Conservation (phyloP, 108 stramenopile genomes). For the Cylindrotheca closterium region DNA sequence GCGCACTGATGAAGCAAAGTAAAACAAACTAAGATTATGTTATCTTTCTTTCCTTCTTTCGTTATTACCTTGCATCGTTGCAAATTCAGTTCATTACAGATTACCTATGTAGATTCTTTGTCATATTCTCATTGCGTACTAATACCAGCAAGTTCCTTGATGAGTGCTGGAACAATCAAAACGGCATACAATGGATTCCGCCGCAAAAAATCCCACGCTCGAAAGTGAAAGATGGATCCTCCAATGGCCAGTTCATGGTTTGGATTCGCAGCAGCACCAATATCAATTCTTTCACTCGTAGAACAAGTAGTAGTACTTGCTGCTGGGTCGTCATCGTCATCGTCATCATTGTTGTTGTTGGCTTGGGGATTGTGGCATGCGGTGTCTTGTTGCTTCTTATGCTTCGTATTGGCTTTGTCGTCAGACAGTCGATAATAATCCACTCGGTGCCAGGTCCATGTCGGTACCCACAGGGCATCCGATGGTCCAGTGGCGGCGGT, state of each 20-base stretch:
- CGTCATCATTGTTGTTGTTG: neutral
- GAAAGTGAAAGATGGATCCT: constrained; percentile 90
- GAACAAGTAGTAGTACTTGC: neutral
- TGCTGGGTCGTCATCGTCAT: neutral
- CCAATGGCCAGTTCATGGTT: constrained; percentile 47
- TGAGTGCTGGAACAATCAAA: constrained; percentile 67
- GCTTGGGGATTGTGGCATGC: neutral
- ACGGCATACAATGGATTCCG: constrained; percentile 76
- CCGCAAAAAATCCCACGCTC: constrained; percentile 49
- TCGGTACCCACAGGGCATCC: constrained; percentile 81
- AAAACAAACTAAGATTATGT: too few species aligned
- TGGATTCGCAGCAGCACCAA: neutral
- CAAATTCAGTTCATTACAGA: too few species aligned
- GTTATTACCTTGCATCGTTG: too few species aligned
- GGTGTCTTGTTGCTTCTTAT: neutral
- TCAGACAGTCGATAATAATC: constrained; percentile 63
- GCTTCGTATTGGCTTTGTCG: neutral
- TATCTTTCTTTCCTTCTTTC: too few species aligned
- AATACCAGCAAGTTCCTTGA: constrained; percentile 66
- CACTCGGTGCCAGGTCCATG: constrained; percentile 91
- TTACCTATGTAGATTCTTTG: too few species aligned
- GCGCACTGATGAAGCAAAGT: too few species aligned
- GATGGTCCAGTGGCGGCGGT: constrained; percentile 46
- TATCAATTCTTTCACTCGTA: neutral
- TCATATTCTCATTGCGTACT: constrained; percentile 47